Base-by-base conservation (phyloP, 2,329 filamentous ascomycete genomes). In the Lachnellula suecica region DNA sequence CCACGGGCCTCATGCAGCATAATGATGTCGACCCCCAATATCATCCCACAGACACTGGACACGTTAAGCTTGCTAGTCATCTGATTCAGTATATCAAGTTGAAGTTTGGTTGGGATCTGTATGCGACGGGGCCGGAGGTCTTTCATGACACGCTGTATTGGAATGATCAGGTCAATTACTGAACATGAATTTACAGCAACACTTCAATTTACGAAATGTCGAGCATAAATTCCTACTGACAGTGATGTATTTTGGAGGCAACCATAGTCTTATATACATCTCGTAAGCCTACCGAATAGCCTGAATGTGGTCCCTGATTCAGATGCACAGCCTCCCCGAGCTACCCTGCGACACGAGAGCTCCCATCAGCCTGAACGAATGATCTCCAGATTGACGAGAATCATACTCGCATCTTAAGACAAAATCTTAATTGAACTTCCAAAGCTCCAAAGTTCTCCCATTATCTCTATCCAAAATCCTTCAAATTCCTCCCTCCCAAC, bases 1-100 rank as follows among this genome's bases (percentile, higher is more conserved):
- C 79, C 0, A 79, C 74, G 9, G 81, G 81, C 1, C 79, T 85
- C 41, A 63, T 85, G 58, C 78, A 84, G 58, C 79, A 85, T 60
- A 84, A 84, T 57, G 81, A 84, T 61, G 81, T 83, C 53, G 76
- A 72, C 2, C 81, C 81, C 6, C 72, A 75, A 57, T 83, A 72
- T 58, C 82, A 85, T 61, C 81, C 79, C 0, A 85, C 81, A 0
- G 82, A 85, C 61, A 75, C 83, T 7, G 81, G 82, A 0, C 78
- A 83, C 49, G 72, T 84, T 61, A 85, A 85, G 65, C 66, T 85
- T 7, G 81, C 81, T 2, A 83, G 78, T 60, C 79, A 84, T 59
- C 60, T 84, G 44, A 75, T 78, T 57, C 78, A 82, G 66, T 85
- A 76, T 65, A 78, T 83, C 41, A 77, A 75, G 51, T 57, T 80